Conservation (phyloP, 306 rosid genomes). For the Hylodesmum podocarpum region DNA sequence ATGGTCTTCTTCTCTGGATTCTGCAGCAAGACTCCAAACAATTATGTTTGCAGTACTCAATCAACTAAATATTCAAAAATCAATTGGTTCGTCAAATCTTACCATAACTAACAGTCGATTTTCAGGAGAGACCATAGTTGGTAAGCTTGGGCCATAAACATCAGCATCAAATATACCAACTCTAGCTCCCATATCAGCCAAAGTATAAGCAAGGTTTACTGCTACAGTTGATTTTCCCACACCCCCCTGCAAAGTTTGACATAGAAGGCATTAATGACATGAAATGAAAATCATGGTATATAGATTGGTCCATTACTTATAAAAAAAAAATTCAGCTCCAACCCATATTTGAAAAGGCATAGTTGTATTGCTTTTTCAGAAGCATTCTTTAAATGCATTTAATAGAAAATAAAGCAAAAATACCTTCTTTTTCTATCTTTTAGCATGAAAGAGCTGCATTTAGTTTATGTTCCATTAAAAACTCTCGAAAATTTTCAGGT, state of each 20-base stretch:
- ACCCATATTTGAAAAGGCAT: background rate
- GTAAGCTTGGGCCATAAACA: constrained; percentile 97
- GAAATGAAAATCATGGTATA: constrained; percentile 21
- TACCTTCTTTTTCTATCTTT: background rate
- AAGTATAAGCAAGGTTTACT: constrained; percentile 89
- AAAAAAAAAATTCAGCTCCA: background rate
- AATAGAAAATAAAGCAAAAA: background rate
- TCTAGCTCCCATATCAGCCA: constrained; percentile 99
- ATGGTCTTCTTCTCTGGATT: constrained; percentile 81
- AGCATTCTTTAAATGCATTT: background rate
- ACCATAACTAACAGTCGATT: constrained; percentile 85
- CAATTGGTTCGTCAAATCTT: constrained; percentile 24
- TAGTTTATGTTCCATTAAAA: constrained; percentile 6
- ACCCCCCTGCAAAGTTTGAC: constrained; percentile 69
- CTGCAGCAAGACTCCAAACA: constrained; percentile 43
- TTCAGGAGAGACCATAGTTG: constrained; percentile 99
- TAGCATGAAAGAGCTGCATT: background rate
- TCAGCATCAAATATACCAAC: constrained; percentile 98
- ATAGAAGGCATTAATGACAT: constrained; percentile 10
- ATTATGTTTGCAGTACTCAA: constrained; percentile 33
- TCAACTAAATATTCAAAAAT: constrained; percentile 24
- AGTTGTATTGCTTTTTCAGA: background rate
- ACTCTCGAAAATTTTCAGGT: background rate
- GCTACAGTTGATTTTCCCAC: constrained; percentile 98
- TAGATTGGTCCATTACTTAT: constrained; percentile 2